These are phyloP conservation scores for Pestalotiopsis sp. DNA, from an alignment of 2,329 filamentous ascomycete species.

Conservation along the genomic window DNA sequence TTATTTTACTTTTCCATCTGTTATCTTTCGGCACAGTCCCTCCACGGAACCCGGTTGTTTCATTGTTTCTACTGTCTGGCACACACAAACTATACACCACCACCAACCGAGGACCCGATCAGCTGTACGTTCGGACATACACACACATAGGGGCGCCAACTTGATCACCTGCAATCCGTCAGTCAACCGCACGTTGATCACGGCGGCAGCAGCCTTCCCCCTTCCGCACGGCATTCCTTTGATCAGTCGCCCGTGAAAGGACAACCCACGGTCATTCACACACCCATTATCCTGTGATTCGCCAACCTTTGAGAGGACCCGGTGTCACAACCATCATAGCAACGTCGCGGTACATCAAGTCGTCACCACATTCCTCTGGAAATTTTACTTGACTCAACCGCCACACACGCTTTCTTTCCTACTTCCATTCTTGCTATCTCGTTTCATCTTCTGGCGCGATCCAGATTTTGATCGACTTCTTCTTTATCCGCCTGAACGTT, in stretches of 20 bases:
- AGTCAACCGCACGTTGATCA: constrained; percentile 2
- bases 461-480: constrained; percentile 20
- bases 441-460: constrained; percentile 12
- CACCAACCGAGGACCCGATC: constrained; percentile 7
- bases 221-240: constrained; percentile 1
- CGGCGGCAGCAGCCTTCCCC: not conserved
- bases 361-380: constrained; percentile 6
- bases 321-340: constrained; percentile 2
- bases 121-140: constrained; percentile 12
- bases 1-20: constrained; percentile 15
- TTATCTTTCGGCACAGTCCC: constrained; percentile 20
- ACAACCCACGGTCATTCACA: constrained; percentile 7
- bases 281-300: constrained; percentile 1
- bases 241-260: not conserved
- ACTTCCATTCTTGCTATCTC: constrained; percentile 4
- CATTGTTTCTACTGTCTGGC: constrained; percentile 29
- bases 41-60: constrained; percentile 37
- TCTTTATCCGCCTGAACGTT: constrained; percentile 21
- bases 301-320: constrained; percentile 13
- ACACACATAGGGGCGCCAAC: not conserved
- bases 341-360: not conserved
- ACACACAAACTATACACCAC: constrained; percentile 12
- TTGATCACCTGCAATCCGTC: constrained; percentile 9
- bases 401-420: not conserved
- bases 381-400: not conserved